phyloP scores from a whole-genome alignment of 345 rosid genomes.

The Populus alba region DNA sequence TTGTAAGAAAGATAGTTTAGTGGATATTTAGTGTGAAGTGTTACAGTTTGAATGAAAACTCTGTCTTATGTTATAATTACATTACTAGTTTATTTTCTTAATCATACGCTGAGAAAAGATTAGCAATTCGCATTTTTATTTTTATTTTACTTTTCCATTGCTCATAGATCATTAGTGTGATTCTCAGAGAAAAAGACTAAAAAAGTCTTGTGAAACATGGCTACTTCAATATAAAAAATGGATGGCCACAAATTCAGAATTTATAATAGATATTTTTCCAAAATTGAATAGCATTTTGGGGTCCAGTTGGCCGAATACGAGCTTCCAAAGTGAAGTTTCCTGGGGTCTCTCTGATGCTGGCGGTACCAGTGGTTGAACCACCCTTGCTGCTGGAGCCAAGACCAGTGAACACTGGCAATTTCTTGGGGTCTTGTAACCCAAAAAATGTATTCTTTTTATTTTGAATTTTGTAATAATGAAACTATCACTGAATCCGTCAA shows the following conservation, averaged over 20 bases:
- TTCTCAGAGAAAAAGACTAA: not conserved
- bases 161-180: not conserved
- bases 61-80: not conserved
- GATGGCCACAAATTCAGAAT: not conserved
- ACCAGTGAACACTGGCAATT: no score
- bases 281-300: no score
- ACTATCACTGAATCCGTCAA: no score
- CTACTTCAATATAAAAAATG: not conserved
- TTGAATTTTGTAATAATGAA: no score
- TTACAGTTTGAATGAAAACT: not conserved
- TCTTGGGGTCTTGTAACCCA: no score
- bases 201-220: not conserved
- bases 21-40: slow-evolving; percentile 5
- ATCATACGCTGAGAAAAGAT: not conserved
- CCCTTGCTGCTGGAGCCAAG: no score
- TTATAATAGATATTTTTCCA: not conserved
- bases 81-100: not conserved
- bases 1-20: slow-evolving; percentile 27
- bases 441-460: no score
- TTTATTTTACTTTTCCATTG: not conserved
- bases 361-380: no score
- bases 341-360: no score
- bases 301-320: no score
- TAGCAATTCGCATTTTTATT: not conserved
- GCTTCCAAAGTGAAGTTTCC: no score